phyloP scores from a whole-genome alignment of 805 yeast genomes.

The Saccharomycopsis sp. region DNA sequence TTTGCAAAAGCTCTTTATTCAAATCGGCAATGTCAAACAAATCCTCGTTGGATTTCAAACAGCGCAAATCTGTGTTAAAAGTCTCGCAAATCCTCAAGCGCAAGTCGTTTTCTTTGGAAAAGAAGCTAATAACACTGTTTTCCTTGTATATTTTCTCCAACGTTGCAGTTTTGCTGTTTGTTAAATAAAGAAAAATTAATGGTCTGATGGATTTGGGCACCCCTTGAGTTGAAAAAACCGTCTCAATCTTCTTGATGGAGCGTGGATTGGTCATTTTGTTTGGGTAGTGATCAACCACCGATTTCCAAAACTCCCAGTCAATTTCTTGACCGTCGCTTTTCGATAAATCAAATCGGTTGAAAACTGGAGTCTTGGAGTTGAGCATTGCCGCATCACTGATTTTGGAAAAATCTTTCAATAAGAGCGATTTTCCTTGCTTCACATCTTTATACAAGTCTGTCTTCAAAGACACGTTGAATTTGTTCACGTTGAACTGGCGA shows the following conservation, averaged over 20 bases:
- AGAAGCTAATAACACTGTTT: slow-evolving; percentile 14
- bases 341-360: slow-evolving; percentile 8
- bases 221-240: slow-evolving; percentile 9
- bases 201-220: slow-evolving; percentile 13
- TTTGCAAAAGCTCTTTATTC: slow-evolving; percentile 18
- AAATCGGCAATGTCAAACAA: slow-evolving; percentile 16
- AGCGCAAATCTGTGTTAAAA: slow-evolving; percentile 15
- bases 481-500: slow-evolving; percentile 19
- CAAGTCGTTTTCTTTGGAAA: slow-evolving; percentile 17
- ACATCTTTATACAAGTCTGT: slow-evolving; percentile 19
- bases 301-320: slow-evolving; percentile 20
- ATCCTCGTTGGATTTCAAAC: slow-evolving; percentile 13
- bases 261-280: slow-evolving; percentile 15
- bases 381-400: slow-evolving; percentile 7
- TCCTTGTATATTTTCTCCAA: slow-evolving; percentile 19
- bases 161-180: slow-evolving; percentile 16
- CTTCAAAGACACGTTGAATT: slow-evolving; percentile 19
- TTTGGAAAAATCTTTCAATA: slow-evolving; percentile 13
- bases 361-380: slow-evolving; percentile 15
- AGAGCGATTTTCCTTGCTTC: slow-evolving; percentile 12
- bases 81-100: slow-evolving; percentile 16
- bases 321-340: neutral
- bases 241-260: slow-evolving; percentile 14
- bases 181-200: slow-evolving; percentile 13
- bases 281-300: slow-evolving; percentile 18